Evolutionary conservation across 2,329 filamentous ascomycete species (phyloP).

Genomic region (Botryotinia narcissicola): DNA sequence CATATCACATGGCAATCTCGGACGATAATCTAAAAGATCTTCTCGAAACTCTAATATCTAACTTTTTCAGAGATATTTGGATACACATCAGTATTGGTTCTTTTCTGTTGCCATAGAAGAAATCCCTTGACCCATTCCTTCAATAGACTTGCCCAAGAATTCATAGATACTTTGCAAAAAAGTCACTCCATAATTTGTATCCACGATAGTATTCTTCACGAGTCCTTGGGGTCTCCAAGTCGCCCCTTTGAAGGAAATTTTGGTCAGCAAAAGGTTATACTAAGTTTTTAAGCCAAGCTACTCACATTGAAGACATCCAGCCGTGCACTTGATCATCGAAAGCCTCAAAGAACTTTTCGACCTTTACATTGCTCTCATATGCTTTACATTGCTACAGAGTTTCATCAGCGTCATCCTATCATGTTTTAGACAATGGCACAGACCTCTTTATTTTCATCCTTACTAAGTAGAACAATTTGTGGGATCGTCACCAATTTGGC

Average conservation of each 20-base stretch:
- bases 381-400: constrained; percentile 40
- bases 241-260: not conserved
- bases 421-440: constrained; percentile 18
- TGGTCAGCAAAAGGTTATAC: not conserved
- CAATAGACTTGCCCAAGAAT: not conserved
- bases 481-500: constrained; percentile 59
- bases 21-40: not conserved
- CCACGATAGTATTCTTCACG: constrained; percentile 20
- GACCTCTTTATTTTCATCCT: constrained; percentile 52
- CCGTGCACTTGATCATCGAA: constrained; percentile 68
- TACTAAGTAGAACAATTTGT: constrained; percentile 60
- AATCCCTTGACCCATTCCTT: not conserved
- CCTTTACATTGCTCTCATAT: constrained; percentile 38
- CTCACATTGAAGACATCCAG: constrained; percentile 66
- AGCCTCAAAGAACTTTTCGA: constrained; percentile 60
- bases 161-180: constrained; percentile 7
- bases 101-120: not conserved
- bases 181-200: constrained; percentile 15
- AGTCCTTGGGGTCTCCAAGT: constrained; percentile 7
- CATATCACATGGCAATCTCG: not conserved
- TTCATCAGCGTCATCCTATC: constrained; percentile 46
- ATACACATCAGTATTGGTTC: not conserved
- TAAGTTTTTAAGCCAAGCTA: not conserved
- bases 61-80: not conserved
- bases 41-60: not conserved